These are phyloP conservation scores for Coniochaeta pulveracea DNA, from an alignment of 2,329 filamentous ascomycete genomes.

Conservation along the genomic window DNA sequence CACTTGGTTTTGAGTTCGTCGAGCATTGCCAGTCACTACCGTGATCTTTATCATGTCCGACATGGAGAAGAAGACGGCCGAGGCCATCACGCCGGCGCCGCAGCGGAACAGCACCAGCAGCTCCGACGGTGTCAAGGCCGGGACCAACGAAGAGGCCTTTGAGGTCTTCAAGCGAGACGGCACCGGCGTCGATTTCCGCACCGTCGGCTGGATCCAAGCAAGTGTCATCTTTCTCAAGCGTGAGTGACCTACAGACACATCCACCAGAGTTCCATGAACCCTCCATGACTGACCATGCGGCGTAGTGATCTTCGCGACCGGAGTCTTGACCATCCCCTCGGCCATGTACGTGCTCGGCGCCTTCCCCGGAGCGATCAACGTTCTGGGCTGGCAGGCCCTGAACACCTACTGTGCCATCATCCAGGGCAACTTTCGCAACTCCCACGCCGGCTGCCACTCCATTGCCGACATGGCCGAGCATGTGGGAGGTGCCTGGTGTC, in stretches of 20 bases:
- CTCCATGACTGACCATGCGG: neutral
- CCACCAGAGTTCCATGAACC: neutral
- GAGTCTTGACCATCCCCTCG: slow-evolving; percentile 28
- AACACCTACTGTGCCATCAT: slow-evolving; percentile 28
- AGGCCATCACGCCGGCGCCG: slow-evolving; percentile 11
- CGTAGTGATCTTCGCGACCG: slow-evolving; percentile 28
- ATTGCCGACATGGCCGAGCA: slow-evolving; percentile 45
- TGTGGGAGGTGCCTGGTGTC: slow-evolving; percentile 37
- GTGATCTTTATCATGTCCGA: slow-evolving; percentile 2
- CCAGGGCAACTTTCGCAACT: slow-evolving; percentile 26
- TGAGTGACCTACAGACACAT: slow-evolving; percentile 8
- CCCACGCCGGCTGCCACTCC: slow-evolving; percentile 25
- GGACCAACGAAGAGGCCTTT: slow-evolving; percentile 16
- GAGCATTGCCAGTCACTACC: no score
- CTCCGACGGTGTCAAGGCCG: slow-evolving; percentile 13
- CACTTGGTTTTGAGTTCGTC: no score
- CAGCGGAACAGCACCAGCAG: slow-evolving; percentile 11
- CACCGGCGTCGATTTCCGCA: slow-evolving; percentile 32
- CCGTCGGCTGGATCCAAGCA: slow-evolving; percentile 34
- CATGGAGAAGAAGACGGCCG: slow-evolving; percentile 4
- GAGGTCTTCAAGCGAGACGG: slow-evolving; percentile 33
- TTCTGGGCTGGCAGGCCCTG: slow-evolving; percentile 27
- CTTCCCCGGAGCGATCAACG: slow-evolving; percentile 28
- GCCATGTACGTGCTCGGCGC: slow-evolving; percentile 30
- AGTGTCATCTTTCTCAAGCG: slow-evolving; percentile 34